A percentile compares a stretch with the other conserved stretches of the same genome.
These are phyloP conservation scores for Fusarium napiforme DNA, from an alignment of 2,329 filamentous ascomycete species.

Conservation along the genomic window DNA sequence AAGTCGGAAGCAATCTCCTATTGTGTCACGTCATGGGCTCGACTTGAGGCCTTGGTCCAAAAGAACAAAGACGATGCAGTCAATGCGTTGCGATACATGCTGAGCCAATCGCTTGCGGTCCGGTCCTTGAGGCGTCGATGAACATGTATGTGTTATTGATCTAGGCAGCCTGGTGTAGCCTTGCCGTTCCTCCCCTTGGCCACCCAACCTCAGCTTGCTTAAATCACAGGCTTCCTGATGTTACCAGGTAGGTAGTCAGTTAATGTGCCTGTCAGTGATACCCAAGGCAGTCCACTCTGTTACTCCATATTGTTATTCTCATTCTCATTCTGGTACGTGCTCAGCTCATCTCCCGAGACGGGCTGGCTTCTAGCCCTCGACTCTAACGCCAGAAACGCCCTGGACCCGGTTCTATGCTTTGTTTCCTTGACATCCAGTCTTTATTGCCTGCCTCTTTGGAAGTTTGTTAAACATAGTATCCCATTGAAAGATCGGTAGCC, in stretches of 20 bases:
- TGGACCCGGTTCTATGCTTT: constrained; percentile 14
- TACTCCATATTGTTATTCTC: not conserved
- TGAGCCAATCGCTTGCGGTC: constrained; percentile 16
- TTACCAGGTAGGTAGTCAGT: not conserved
- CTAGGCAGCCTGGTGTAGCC: not conserved
- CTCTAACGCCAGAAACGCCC: constrained; percentile 32
- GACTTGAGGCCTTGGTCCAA: not conserved
- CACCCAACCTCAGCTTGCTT: not conserved
- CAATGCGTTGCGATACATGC: not conserved
- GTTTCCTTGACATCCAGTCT: constrained; percentile 1
- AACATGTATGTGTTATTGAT: not conserved
- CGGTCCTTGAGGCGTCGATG: constrained; percentile 14
- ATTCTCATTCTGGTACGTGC: constrained; percentile 26
- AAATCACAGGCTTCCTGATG: constrained; percentile 9
- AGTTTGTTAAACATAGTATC: not conserved
- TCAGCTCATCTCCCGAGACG: constrained; percentile 24
- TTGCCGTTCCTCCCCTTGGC: not conserved
- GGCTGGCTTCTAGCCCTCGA: constrained; percentile 20
- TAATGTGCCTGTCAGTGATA: constrained; percentile 2
- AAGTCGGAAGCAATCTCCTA: not conserved
- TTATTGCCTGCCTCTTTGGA: not conserved
- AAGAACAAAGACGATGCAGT: constrained; percentile 8
- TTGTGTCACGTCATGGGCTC: not conserved
- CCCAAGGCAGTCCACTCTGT: not conserved
- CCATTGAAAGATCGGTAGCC: not conserved